Percentiles rank a stretch among this genome's conserved stretches.
These are phyloP conservation scores for Uncinocarpus reesii DNA, from an alignment of 2,329 filamentous ascomycete genomes.

Conservation along the genomic window DNA sequence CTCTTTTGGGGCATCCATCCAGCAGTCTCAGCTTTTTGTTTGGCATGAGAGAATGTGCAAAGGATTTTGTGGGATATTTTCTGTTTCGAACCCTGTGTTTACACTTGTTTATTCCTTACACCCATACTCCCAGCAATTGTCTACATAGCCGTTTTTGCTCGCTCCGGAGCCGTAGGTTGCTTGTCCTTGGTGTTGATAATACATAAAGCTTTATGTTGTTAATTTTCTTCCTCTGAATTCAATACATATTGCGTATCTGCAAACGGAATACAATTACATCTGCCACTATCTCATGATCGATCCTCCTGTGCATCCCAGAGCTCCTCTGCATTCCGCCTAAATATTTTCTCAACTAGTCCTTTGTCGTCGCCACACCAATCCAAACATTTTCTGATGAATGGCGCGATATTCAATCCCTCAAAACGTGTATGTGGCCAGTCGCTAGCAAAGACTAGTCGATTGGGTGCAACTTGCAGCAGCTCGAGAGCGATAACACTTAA, in stretches of 20 bases:
- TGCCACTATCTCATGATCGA: too few relatives aligned
- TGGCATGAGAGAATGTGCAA: neutral
- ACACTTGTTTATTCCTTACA: too few relatives aligned
- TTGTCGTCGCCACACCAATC: conserved; percentile 43
- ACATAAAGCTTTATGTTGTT: too few relatives aligned
- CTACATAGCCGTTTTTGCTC: too few relatives aligned
- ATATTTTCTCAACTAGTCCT: conserved; percentile 41
- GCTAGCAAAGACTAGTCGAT: conserved; percentile 48
- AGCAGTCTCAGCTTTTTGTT: neutral
- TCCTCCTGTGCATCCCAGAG: conserved; percentile 32
- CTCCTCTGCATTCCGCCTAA: conserved; percentile 47
- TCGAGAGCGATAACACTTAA: conserved; percentile 43
- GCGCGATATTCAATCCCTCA: conserved; percentile 46
- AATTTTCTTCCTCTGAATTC: too few relatives aligned
- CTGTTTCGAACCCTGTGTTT: too few relatives aligned
- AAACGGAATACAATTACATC: too few relatives aligned
- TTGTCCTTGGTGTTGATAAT: too few relatives aligned
- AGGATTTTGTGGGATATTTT: neutral
- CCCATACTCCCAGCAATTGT: too few relatives aligned
- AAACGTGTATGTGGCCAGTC: conserved; percentile 58
- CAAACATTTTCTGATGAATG: conserved; percentile 46
- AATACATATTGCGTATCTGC: too few relatives aligned
- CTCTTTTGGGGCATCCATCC: neutral
- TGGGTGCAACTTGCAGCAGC: conserved; percentile 38
- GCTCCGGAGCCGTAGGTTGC: too few relatives aligned